phyloP scores from a whole-genome alignment of 176 grass and related monocot species.

The Cocos nucifera region DNA sequence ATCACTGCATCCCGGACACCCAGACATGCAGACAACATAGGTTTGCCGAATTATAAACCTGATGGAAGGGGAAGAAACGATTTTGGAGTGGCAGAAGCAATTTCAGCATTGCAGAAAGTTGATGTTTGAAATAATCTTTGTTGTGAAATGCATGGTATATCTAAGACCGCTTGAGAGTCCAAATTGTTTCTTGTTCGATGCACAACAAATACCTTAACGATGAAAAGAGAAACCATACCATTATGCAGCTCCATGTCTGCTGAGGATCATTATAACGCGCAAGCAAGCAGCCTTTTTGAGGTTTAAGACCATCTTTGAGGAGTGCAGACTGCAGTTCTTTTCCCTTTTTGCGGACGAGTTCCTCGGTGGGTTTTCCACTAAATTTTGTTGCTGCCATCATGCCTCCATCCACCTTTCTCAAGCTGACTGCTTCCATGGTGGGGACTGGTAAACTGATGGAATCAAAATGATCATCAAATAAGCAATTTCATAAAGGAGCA shows the following conservation, averaged over 20 bases:
- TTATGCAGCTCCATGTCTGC: conserved; percentile 70
- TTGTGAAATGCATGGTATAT: too few species aligned
- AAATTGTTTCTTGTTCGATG: too few species aligned
- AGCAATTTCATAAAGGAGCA: conserved; percentile 1
- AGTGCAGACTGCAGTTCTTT: conserved; percentile 43
- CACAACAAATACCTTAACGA: too few species aligned
- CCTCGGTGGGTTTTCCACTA: conserved; percentile 66
- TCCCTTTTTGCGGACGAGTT: conserved; percentile 49
- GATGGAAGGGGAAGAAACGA: too few species aligned
- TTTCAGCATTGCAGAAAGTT: too few species aligned
- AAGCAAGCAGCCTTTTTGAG: conserved; percentile 74
- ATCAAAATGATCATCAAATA: conserved; percentile 8
- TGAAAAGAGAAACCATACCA: conserved; percentile 41
- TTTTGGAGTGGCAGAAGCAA: too few species aligned
- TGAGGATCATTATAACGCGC: conserved; percentile 91
- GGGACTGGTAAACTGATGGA: conserved; percentile 68
- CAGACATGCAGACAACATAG: too few species aligned
- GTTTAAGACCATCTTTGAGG: conserved; percentile 62
- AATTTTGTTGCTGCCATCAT: conserved; percentile 79
- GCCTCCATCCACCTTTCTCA: conserved; percentile 45
- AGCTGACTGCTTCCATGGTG: conserved; percentile 41
- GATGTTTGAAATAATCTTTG: too few species aligned
- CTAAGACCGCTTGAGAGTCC: too few species aligned
- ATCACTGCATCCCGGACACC: too few species aligned
- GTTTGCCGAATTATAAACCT: too few species aligned